A percentile compares a stretch with the other conserved stretches of the same genome.
Conservation (phyloP, 306 rosid genomes). For the Oxytropis ochrocephala region DNA sequence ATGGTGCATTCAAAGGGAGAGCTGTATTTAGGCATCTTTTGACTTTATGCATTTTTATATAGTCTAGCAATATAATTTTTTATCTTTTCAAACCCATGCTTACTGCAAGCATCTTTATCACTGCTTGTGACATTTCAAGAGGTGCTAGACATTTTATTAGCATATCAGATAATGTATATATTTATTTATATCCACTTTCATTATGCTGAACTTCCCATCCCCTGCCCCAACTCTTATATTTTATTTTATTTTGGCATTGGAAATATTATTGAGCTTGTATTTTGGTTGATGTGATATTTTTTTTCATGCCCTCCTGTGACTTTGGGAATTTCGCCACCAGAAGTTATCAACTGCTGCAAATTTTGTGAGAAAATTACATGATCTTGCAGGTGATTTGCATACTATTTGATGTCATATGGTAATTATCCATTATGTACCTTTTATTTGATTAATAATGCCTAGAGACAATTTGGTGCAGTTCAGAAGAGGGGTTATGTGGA, state of each 20-base stretch:
- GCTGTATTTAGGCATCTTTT: neutral
- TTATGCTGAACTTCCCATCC: neutral
- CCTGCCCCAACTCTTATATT: neutral
- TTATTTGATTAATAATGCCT: conserved; percentile 18
- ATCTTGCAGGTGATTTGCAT: conserved; percentile 65
- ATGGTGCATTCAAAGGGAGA: neutral
- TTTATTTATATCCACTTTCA: conserved; percentile 3
- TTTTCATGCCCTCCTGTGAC: conserved; percentile 5
- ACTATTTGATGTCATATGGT: conserved; percentile 11
- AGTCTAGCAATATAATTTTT: neutral
- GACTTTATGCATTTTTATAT: neutral
- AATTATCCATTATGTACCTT: conserved; percentile 19
- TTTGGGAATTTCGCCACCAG: conserved; percentile 36
- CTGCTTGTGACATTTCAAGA: neutral
- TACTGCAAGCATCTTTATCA: conserved; percentile 10
- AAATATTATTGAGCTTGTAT: conserved; percentile 14
- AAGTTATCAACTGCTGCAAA: conserved; percentile 73
- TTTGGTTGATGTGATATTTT: conserved; percentile 23
- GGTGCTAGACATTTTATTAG: conserved; percentile 1
- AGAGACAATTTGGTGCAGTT: conserved; percentile 42
- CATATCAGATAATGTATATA: neutral
- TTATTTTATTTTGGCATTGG: neutral
- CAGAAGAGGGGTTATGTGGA: conserved; percentile 81
- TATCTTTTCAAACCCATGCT: conserved; percentile 19
- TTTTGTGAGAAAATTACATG: conserved; percentile 77